Conservation (phyloP, 78 protist species). For the Dictyostelium brefeldianum region DNA sequence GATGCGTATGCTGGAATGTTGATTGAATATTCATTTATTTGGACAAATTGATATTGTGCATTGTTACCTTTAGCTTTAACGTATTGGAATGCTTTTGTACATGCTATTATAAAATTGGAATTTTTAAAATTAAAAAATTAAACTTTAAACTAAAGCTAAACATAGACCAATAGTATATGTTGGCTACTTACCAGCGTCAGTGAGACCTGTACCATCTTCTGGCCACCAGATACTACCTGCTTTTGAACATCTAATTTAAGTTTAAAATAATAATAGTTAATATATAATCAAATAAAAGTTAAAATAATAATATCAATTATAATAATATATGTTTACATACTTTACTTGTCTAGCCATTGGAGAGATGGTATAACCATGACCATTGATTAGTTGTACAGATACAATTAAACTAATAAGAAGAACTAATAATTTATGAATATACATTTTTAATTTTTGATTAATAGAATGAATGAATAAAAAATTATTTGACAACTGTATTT, state of each 20-base stretch:
- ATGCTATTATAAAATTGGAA: no score
- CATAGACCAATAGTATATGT: no score
- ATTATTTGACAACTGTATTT: no score
- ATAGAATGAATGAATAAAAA: no score
- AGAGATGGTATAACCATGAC: slow-evolving; percentile 53
- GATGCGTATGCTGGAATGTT: slow-evolving; percentile 51
- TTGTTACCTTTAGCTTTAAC: slow-evolving; percentile 14
- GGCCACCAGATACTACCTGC: slow-evolving; percentile 48
- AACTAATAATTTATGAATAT: no score
- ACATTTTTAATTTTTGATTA: no score
- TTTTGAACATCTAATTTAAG: not conserved
- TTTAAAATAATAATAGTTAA: not conserved
- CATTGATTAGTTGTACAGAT: not conserved
- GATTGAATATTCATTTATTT: slow-evolving; percentile 42
- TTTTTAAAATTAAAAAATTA: no score
- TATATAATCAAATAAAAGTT: not conserved
- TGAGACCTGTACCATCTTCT: slow-evolving; percentile 10
- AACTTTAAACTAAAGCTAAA: no score
- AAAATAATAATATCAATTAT: not conserved
- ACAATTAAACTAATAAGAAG: not conserved
- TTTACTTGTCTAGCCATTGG: slow-evolving; percentile 40
- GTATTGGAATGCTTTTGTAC: slow-evolving; percentile 46
- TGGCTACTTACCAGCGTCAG: no score
- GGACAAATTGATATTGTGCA: slow-evolving; percentile 49
- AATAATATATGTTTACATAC: not conserved